Evolutionary conservation across 805 yeast genomes (phyloP), one percentile per base, ranked within the genome.

Genomic region (Saccharomycopsis sp.): DNA sequence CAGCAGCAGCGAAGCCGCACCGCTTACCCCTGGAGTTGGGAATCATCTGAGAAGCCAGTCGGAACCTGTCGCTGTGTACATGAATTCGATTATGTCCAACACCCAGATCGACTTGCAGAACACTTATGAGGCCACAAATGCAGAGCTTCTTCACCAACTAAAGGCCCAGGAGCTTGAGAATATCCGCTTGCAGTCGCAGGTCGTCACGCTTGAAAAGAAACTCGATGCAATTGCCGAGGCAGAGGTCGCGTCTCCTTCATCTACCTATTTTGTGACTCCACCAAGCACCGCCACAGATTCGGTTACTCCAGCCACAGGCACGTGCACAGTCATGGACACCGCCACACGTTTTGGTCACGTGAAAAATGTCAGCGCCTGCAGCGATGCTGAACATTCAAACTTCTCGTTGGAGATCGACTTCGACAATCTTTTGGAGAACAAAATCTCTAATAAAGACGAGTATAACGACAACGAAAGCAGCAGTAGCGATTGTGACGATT

Each of bases 41-140:
- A 17, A 12, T 17, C 49, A 44, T 17, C 22, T 19, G 22, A 44
- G 49, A 44, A 44, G 49, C 22, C 19, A 17, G 8, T 44, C 49
- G 12, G 49, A 44, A 17, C 49, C 49, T 17, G 20, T 17, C 7
- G 9, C 38, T 29, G 22, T 44, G 3, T 44, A 19, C 24, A 42
- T 56, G 24, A 44, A 52, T 9, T 41, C 57, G 12, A 14, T 7
- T 29, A 34, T 22, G 24, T 58, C 56, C 14, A 53, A 55, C 29
- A 20, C 35, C 7, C 57, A 60, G 23, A 22, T 58, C 5, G 57
- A 53, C 19, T 23, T 51, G 19, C 51, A 53, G 5, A 14, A 38
- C 38, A 56, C 59, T 1, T 60, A 58, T 20, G 61, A 60, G 24
- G 59, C 58, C n/a, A 35, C 61, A 38, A 60, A 60, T 34, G 51